Evolutionary conservation across 2,329 filamentous ascomycete genomes (phyloP).

Genomic region (Alternaria burnsii): DNA sequence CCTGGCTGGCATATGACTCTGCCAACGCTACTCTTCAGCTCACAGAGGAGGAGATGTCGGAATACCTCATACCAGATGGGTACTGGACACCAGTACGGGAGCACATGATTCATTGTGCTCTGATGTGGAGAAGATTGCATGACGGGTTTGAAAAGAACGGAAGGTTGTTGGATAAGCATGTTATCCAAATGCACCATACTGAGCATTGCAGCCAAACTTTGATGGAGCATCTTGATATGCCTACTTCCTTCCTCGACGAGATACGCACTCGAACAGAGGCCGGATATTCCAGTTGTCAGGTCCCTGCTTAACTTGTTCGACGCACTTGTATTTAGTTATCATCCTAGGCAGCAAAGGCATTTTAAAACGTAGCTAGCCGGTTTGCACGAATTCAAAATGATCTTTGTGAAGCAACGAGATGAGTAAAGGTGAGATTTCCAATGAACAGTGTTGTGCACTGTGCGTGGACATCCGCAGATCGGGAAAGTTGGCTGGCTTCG

Average conservation of each 20-base stretch:
- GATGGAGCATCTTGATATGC: background rate
- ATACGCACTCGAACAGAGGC: background rate
- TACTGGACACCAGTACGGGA: slow-evolving; percentile 14
- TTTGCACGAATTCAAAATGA: background rate
- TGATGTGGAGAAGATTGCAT: background rate
- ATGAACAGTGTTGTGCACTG: background rate
- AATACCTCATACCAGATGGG: slow-evolving; percentile 10
- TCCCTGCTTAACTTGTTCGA: background rate
- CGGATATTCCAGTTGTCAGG: background rate
- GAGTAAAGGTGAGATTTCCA: background rate
- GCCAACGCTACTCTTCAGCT: slow-evolving; percentile 12
- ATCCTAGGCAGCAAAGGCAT: background rate
- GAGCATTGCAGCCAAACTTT: background rate
- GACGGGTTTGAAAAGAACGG: background rate
- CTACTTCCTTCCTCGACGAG: background rate
- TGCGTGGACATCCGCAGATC: background rate
- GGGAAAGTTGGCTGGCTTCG: background rate
- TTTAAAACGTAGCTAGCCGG: background rate
- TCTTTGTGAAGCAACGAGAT: background rate
- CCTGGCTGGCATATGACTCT: slow-evolving; percentile 5
- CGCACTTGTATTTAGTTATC: background rate
- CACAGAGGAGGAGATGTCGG: slow-evolving; percentile 13
- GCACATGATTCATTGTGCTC: slow-evolving; percentile 7
- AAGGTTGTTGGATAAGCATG: background rate
- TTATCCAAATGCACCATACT: background rate